Base-by-base conservation (phyloP, 1,284 basidiomycete species). In the Ustilago cynodontis region DNA sequence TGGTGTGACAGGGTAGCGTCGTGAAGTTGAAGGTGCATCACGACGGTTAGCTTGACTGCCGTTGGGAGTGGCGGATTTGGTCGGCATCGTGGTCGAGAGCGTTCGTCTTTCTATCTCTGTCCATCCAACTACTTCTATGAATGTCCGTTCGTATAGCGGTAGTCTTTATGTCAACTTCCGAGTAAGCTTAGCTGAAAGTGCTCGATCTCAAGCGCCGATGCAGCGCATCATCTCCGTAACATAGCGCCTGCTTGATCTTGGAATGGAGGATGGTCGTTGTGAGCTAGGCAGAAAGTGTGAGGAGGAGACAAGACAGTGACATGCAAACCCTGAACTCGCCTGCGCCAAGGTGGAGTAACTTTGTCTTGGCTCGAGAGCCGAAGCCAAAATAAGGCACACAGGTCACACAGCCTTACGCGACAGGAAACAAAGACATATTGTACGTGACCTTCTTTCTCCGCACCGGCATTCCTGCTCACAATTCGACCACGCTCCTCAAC, bases 31-130 rank as follows among this genome's bases (percentile, higher is more conserved):
- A 16, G 66, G 35, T 26, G 31, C 52, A 24, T 31, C 57, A 1
- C 2, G 16, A 16, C 41, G 31, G 9, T 18, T 33, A 39, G 26
- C 5, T 11, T 11, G 6, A 33, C 31, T 10, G 2, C 1, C 20
- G 18, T 35, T 14, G 14, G 9, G 29, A 1, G 35, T 49, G 35
- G 22, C 5, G 28, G 56, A 39, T 5, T 39, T 57, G 20, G 47
- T 49, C 33, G 62, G 33, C 68, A 70, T 70, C n/a, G 26, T 29
- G 18, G 16, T 41, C n/a, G 20, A 20, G n/a, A 24, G 24, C 26
- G 10, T 50, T 28, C 24, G 41, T 43, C 37, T 13, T 14, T 13
- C 11, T 43, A 43, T 43, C 41, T 43, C 7, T 20, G 41, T 43
- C 41, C 41, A 20, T 9, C 16, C 20, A n/a, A 11, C 6, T 20